A percentile compares a stretch with the other conserved stretches of the same genome.
These are phyloP conservation scores for Macroventuria anomochaeta DNA, from an alignment of 2,329 filamentous ascomycete species.

Conservation along the genomic window DNA sequence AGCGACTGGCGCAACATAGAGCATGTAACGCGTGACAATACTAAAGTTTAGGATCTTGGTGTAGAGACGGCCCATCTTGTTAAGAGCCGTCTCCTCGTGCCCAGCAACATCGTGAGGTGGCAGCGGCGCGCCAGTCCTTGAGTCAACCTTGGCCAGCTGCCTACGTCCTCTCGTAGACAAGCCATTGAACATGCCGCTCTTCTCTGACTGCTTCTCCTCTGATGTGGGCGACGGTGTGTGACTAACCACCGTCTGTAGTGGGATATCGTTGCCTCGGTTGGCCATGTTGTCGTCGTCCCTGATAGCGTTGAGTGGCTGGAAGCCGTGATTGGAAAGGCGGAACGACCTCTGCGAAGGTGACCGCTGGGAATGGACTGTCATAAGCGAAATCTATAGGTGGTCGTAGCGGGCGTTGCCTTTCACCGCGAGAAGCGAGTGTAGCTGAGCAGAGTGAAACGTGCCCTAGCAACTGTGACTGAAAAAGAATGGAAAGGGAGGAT, in stretches of 20 bases:
- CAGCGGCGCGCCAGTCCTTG: conserved; percentile 35
- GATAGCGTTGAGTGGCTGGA: conserved; percentile 42
- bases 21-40: conserved; percentile 67
- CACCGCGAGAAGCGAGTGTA: conserved; percentile 17
- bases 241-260: conserved; percentile 62
- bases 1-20: conserved; percentile 66
- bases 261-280: conserved; percentile 64
- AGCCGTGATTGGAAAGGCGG: conserved; percentile 45
- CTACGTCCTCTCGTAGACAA: conserved; percentile 47
- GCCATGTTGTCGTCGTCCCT: conserved; percentile 48
- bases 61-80: conserved; percentile 66
- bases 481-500: conserved; percentile 25
- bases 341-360: conserved; percentile 44
- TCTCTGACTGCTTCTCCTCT: conserved; percentile 47
- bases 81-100: conserved; percentile 62
- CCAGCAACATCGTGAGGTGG: conserved; percentile 45
- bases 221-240: conserved; percentile 50
- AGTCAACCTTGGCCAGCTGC: conserved; percentile 41
- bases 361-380: conserved; percentile 27
- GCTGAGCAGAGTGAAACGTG: conserved; percentile 11
- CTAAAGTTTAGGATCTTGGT: conserved; percentile 67
- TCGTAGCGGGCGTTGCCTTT: conserved; percentile 24
- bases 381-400: conserved; percentile 19
- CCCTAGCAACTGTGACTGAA: neutral
- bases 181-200: conserved; percentile 49